Percentiles rank a stretch among this genome's conserved stretches.
These are phyloP conservation scores for Pichia paraexigua DNA, from an alignment of 805 yeast genomes.

Conservation along the genomic window DNA sequence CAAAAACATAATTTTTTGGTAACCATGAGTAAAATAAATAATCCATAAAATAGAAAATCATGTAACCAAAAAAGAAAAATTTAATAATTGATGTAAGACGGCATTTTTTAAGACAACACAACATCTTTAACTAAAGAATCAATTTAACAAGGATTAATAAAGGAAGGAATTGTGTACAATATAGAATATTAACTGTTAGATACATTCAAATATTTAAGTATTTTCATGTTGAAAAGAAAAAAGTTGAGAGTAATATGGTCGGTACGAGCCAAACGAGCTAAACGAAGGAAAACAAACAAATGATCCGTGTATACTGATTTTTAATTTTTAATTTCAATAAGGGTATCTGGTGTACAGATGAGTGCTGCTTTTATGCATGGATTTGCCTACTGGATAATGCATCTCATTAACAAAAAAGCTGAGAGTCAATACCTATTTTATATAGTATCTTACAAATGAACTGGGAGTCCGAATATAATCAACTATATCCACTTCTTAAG, in stretches of 20 bases:
- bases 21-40: slow-evolving; percentile 52
- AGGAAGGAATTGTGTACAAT: too few relatives aligned
- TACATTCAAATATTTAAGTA: not conserved
- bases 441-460: not conserved
- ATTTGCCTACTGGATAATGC: not conserved
- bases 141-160: not conserved
- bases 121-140: not conserved
- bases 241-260: not conserved
- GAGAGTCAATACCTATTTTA: too few relatives aligned
- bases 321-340: too few relatives aligned
- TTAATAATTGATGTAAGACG: not conserved
- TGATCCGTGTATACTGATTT: too few relatives aligned
- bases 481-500: not conserved
- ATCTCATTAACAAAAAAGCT: not conserved
- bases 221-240: not conserved
- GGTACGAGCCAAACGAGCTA: not conserved
- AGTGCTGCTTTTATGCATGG: not conserved
- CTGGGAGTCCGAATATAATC: not conserved
- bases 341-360: not conserved
- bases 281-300: too few relatives aligned
- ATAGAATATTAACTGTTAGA: too few relatives aligned
- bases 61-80: not conserved
- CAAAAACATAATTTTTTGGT: slow-evolving; percentile 65
- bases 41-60: slow-evolving; percentile 30
- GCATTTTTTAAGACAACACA: slow-evolving; percentile 3